Conservation (phyloP, 768 basidiomycete species). For the Tylopilus rubrobrunneus region DNA sequence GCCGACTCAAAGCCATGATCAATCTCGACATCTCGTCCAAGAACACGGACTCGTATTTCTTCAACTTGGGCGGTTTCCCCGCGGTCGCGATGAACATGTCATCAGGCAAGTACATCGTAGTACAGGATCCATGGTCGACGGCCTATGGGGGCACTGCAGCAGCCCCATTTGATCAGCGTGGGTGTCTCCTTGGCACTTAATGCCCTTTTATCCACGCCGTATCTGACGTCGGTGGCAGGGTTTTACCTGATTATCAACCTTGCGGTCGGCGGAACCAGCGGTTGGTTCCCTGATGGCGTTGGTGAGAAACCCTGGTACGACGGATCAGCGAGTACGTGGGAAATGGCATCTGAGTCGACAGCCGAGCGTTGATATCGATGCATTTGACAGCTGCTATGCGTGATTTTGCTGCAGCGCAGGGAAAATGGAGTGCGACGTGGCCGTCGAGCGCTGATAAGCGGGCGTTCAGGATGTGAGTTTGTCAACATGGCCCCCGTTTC, state of each 20-base stretch:
- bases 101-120: slow-evolving; percentile 35
- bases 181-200: not conserved
- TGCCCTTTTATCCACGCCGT: not conserved
- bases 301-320: slow-evolving; percentile 66
- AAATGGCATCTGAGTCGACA: slow-evolving; percentile 7
- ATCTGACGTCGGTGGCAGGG: slow-evolving; percentile 35
- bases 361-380: slow-evolving; percentile 10
- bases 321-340: slow-evolving; percentile 41
- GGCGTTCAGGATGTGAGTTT: slow-evolving; percentile 61
- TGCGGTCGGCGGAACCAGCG: slow-evolving; percentile 78
- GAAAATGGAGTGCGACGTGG: slow-evolving; percentile 76
- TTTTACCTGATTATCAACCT: slow-evolving; percentile 83
- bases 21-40: slow-evolving; percentile 43
- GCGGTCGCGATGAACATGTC: slow-evolving; percentile 42
- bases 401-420: slow-evolving; percentile 59
- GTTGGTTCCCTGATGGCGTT: slow-evolving; percentile 42
- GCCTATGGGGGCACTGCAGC: slow-evolving; percentile 38
- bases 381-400: slow-evolving; percentile 52
- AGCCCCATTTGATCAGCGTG: slow-evolving; percentile 42
- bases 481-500: no score
- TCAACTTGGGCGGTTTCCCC: slow-evolving; percentile 49
- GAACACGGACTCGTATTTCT: slow-evolving; percentile 46
- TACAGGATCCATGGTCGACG: slow-evolving; percentile 49
- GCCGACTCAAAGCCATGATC: slow-evolving; percentile 47
- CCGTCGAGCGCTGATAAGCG: slow-evolving; percentile 55